Evolutionary conservation across 257 asterid species (phyloP).

Genomic region (Gynochthodes officinalis): DNA sequence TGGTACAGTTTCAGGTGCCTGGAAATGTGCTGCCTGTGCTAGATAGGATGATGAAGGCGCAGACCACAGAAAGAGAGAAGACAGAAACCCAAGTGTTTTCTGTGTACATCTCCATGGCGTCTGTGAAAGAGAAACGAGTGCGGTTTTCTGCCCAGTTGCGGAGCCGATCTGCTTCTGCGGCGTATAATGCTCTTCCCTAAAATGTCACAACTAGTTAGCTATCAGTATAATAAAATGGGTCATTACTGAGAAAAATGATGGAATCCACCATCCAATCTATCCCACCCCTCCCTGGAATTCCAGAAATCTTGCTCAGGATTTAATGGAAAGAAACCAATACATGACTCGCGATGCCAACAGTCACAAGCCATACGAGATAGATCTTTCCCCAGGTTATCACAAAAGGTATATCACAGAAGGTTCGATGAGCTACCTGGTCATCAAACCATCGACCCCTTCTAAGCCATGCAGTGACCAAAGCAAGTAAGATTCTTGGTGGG

Average conservation of each 20-base stretch:
- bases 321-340: neutral
- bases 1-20: slow-evolving; percentile 39
- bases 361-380: neutral
- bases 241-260: no score
- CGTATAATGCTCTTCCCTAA: slow-evolving; percentile 93
- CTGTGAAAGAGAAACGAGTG: slow-evolving; percentile 83
- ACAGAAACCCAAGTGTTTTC: slow-evolving; percentile 96
- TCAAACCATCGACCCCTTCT: slow-evolving; percentile 98
- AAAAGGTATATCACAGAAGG: neutral
- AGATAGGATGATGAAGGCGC: slow-evolving; percentile 92
- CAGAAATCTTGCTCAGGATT: neutral
- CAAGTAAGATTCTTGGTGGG: slow-evolving; percentile 92
- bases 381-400: neutral
- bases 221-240: neutral
- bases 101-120: slow-evolving; percentile 97
- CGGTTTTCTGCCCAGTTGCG: slow-evolving; percentile 98
- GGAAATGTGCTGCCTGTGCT: slow-evolving; percentile 65
- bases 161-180: slow-evolving; percentile 97
- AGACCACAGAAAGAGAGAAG: slow-evolving; percentile 87
- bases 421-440: slow-evolving; percentile 55
- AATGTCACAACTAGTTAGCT: slow-evolving; percentile 5
- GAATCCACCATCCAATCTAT: no score
- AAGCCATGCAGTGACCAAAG: slow-evolving; percentile 93
- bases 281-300: no score
- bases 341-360: neutral